Base-by-base conservation (phyloP, 495 filamentous ascomycete genomes). In the Lasiosphaeria hispida region DNA sequence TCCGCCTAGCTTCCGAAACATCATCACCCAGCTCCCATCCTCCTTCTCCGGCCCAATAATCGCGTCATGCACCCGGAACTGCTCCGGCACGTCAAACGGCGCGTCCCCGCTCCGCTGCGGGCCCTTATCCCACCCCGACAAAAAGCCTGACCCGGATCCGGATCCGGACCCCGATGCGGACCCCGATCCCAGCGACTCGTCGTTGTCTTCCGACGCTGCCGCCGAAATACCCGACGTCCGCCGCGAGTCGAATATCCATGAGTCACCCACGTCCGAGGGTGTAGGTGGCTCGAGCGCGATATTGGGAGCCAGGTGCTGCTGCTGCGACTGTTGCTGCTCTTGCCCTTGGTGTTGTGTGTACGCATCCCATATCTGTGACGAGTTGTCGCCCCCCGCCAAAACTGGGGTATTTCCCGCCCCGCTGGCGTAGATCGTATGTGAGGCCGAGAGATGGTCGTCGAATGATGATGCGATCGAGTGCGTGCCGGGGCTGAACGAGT, bases 81-180 rank as follows among this genome's bases (percentile, higher is more conserved):
- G 53, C 55, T 72, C 67, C 0, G 67, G 69, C 33, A 72, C 58
- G 14, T 70, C 69, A 53, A 62, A 72, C 19, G 69, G 69, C 35
- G 69, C 55, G 33, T 72, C 67, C 8, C 53, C 18, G 41, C 59
- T 65, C 23, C 59, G 62, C 40, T 34, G 4, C 18, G 36, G 23
- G 23, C 18, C 38, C 15, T 36, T 19, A 6, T n/a, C 14, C 36
- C 14, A 14, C 42, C 17, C 14, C 2, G 30, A 45, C 43, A 36
- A 38, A 15, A 39, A 33, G 38, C 34, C 13, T 7, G 15, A 17
- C 9, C 15, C 18, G 11, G 7, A 9, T 52, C 19, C 34, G n/a
- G 19, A 18, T 52, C 19, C 34, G n/a, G 19, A 18, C 15, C n/a
- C 35, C 7, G 35, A 10, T 18, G 7, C 13, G 0, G 11, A 10